Base-by-base conservation (phyloP, 176 grass and related monocot species). In the Triticum aestivum region DNA sequence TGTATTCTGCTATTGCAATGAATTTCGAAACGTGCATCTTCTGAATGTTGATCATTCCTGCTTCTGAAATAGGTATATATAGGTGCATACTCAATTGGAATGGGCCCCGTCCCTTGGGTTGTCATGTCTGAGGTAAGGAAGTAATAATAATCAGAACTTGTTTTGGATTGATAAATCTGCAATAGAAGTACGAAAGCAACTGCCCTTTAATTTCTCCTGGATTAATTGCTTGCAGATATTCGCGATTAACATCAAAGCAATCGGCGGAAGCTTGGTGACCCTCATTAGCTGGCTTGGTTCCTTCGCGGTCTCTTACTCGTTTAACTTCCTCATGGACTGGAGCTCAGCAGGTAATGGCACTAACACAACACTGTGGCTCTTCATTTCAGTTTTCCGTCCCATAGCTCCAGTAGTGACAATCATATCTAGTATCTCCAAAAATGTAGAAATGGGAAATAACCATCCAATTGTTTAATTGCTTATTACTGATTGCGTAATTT, bases 101-200 rank as follows among this genome's bases (percentile, higher is more conserved):
- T 97, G 94, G 94, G 91, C 69, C 87, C 94, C 87, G 89, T 97
- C 69, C 94, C 91, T 42, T 93, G 91, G 91, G 94, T 94, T 66
- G 89, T 97, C 51, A 97, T 93, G 94, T 97, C 94, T 68, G 94
- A 97, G 94, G 94, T 92, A 88, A 20, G 10, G 81, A 82, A 61
- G 64, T 27, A 88, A 23, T 29, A 8, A 61, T 15, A 51, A 12
- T 65, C 34, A 32, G 3, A 1, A 59, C 77, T 67, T 14, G 45
- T 6, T 76, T 59, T 82, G 27, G 42, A 87, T 52, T 66, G 34
- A 23, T 14, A 73, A 88, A 73, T 51, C 42, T 11, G 29, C 30
- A 30, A 8, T 63, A 11, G 18, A 75, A 45, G 5, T 74, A 27
- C 29, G 15, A 32, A 61, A 35, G 47, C 13, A 20, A 86, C 52